Percentiles rank a stretch among this genome's conserved stretches.
phyloP scores from a whole-genome alignment of 768 basidiomycete species.

The Naganishia friedmannii region DNA sequence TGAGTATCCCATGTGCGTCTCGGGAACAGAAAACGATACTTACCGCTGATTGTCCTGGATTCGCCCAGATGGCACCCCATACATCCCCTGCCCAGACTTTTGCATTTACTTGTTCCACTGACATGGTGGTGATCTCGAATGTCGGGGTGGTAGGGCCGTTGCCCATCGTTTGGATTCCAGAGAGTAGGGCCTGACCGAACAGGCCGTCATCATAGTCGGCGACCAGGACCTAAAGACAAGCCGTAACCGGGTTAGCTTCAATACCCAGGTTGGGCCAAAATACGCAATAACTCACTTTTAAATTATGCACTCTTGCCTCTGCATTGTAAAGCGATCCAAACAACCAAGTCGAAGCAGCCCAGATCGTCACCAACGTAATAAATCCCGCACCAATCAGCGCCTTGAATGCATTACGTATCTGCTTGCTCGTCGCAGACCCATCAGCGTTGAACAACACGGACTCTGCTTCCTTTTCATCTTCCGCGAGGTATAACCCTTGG shows the following conservation, averaged over 20 bases:
- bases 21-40: background rate
- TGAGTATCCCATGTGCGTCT: no score
- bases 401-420: slow-evolving; percentile 8
- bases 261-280: no score
- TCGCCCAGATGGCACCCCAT: slow-evolving; percentile 16
- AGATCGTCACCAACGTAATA: slow-evolving; percentile 8
- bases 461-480: background rate
- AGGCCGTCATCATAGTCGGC: no score
- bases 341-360: slow-evolving; percentile 13
- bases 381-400: background rate
- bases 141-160: background rate
- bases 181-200: no score
- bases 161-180: no score
- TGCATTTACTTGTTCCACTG: background rate
- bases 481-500: background rate
- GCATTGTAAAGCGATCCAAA: slow-evolving; percentile 19
- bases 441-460: background rate
- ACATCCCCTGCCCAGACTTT: slow-evolving; percentile 18
- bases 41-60: slow-evolving; percentile 11
- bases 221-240: no score
- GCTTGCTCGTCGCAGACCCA: no score
- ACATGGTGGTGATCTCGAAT: background rate
- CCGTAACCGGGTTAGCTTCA: no score
- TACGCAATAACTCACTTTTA: background rate
- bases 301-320: background rate